Base-by-base conservation (phyloP, 1,284 basidiomycete species). In the Hymenochaete sp. region DNA sequence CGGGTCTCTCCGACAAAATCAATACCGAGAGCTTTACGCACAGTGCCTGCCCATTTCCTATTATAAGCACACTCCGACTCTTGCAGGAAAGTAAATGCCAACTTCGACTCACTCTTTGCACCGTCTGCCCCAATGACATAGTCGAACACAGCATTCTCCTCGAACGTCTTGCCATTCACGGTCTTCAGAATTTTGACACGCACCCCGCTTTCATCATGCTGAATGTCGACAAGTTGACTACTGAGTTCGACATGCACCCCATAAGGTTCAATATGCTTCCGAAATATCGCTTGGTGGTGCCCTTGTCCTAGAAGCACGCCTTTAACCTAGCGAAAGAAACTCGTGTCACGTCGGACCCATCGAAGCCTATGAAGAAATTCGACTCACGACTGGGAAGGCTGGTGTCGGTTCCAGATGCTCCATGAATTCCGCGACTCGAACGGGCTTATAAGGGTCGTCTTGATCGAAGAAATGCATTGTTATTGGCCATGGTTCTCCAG, bases 1-100 rank as follows among this genome's bases (percentile, higher is more conserved):
- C 55, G 57, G 0, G 65, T 67, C 48, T 76, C 68, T 0, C 74
- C 74, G 1, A 69, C 44, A 48, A 75, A 74, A 0, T 60, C 49
- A 19, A 74, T 50, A 0, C 66, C 67, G 6, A 72, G 60, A 24
- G 61, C 57, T 47, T 73, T 72, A 21, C 63, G 50, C 14, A 55
- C 52, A 16, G 54, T 44, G 25, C 63, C 62, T 62, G 8, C 16
- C 18, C 6, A 25, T n/a, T 1, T 6, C n/a, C 9, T 33, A 32
- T 19, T 26, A 26, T 13, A 3, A 25, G 29, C n/a, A 27, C 5
- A 16, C n/a, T 4, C 10, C 21, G 26, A 26, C 18, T 31, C 16
- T 8, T 6, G 8, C 4, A 27, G 5, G 28, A 44, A 38, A 7
- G 6, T 27, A 37, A 10, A 19, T 4, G 44, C 45, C 8, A 28